Percentiles rank a stretch among this genome's conserved stretches.
Conservation (phyloP, 129 eudicot genomes). For the Artemisia tridentata region DNA sequence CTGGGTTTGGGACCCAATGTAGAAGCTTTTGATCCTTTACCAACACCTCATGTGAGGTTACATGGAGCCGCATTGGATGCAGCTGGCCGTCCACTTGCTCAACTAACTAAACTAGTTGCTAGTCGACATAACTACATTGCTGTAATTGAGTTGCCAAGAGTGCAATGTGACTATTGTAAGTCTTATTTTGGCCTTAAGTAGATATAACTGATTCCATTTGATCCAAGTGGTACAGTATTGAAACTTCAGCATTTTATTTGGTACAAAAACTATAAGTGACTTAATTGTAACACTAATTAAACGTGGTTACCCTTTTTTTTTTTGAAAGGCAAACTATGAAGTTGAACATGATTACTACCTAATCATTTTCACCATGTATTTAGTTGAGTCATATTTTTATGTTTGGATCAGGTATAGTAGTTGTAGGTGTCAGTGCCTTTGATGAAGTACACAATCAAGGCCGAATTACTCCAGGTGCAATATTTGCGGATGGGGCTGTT, state of each 20-base stretch:
- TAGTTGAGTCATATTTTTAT: background rate
- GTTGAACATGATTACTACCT: no score
- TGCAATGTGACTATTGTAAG: constrained; percentile 16
- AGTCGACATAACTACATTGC: constrained; percentile 4
- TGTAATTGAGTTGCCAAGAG: constrained; percentile 22
- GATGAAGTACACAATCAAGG: constrained; percentile 12
- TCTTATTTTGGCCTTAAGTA: background rate
- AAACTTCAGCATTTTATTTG: no score
- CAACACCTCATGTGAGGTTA: background rate
- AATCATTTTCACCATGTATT: no score
- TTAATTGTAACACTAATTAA: no score
- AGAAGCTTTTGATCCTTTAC: background rate
- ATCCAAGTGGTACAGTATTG: no score
- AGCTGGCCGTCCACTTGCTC: background rate
- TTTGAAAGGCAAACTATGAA: no score
- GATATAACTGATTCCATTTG: background rate
- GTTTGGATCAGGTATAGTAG: constrained; percentile 13
- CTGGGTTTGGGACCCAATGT: no score
- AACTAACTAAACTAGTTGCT: constrained; percentile 7
- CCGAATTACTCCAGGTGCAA: background rate
- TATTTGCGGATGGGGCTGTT: background rate
- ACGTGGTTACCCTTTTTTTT: no score
- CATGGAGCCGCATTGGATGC: background rate
- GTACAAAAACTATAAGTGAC: no score
- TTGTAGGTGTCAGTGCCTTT: background rate